A percentile compares a stretch with the other conserved stretches of the same genome.
Conservation (phyloP, 768 basidiomycete genomes). For the Pleurotus citrinopileatus region DNA sequence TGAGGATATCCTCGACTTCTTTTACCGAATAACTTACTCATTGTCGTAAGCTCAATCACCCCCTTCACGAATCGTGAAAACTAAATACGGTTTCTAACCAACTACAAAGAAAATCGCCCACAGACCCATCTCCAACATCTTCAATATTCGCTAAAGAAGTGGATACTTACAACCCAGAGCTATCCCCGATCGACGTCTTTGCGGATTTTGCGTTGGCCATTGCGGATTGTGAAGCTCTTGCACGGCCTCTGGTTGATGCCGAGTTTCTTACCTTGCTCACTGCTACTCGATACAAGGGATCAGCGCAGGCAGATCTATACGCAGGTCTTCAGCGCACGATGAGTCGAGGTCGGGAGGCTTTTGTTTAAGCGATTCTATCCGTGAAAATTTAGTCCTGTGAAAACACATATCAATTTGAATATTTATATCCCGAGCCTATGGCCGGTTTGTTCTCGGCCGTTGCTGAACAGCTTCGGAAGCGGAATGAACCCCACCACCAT, state of each 20-base stretch:
- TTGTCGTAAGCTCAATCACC: constrained; percentile 8
- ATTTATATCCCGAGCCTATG: too few species aligned
- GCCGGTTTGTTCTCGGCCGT: too few species aligned
- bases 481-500: too few species aligned
- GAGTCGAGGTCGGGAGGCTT: background rate
- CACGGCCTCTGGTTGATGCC: background rate
- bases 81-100: background rate
- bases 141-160: constrained; percentile 8
- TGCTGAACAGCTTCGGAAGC: too few species aligned
- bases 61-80: background rate
- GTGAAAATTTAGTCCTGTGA: too few species aligned
- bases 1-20: constrained; percentile 13
- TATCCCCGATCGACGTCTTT: constrained; percentile 9
- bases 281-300: background rate
- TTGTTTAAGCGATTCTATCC: too few species aligned
- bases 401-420: too few species aligned
- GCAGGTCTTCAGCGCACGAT: background rate
- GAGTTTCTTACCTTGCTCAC: background rate
- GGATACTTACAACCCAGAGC: background rate
- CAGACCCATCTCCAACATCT: constrained; percentile 10
- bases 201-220: constrained; percentile 11
- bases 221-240: constrained; percentile 1
- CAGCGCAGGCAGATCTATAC: background rate
- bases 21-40: constrained; percentile 14
- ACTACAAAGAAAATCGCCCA: background rate